phyloP scores from a whole-genome alignment of 345 rosid genomes.

The Draba incana region DNA sequence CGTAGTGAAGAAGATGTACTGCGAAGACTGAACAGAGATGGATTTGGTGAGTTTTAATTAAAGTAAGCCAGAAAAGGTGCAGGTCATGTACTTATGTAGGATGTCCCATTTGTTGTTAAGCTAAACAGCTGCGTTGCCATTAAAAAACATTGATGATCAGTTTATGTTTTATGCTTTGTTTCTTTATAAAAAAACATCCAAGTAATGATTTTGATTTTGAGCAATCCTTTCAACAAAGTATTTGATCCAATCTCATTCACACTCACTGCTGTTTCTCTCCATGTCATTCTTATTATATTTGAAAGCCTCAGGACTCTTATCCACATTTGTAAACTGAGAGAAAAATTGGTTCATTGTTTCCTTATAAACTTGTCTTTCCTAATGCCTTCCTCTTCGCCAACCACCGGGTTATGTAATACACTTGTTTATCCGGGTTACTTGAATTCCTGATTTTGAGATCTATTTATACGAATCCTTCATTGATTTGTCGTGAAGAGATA shows the following conservation, averaged over 20 bases:
- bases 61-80: slow-evolving; percentile 1
- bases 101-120: background rate
- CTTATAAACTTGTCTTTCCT: too few species aligned
- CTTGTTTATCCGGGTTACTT: too few species aligned
- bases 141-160: background rate
- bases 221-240: too few species aligned
- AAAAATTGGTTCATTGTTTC: too few species aligned
- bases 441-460: slow-evolving; percentile 1
- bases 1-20: slow-evolving; percentile 60
- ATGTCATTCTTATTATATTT: too few species aligned
- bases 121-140: slow-evolving; percentile 10
- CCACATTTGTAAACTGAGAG: too few species aligned
- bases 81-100: background rate
- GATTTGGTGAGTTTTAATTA: background rate
- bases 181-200: background rate
- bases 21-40: slow-evolving; percentile 23
- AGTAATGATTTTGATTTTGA: background rate
- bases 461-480: background rate
- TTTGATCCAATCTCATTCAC: too few species aligned
- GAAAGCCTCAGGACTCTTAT: too few species aligned
- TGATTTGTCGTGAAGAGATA: slow-evolving; percentile 10
- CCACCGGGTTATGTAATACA: too few species aligned
- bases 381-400: too few species aligned
- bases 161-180: background rate
- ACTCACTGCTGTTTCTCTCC: too few species aligned